Evolutionary conservation across 2,329 filamentous ascomycete genomes (phyloP), one percentile per base, ranked within the genome.

Genomic region (Aspergillus novofumigatus): DNA sequence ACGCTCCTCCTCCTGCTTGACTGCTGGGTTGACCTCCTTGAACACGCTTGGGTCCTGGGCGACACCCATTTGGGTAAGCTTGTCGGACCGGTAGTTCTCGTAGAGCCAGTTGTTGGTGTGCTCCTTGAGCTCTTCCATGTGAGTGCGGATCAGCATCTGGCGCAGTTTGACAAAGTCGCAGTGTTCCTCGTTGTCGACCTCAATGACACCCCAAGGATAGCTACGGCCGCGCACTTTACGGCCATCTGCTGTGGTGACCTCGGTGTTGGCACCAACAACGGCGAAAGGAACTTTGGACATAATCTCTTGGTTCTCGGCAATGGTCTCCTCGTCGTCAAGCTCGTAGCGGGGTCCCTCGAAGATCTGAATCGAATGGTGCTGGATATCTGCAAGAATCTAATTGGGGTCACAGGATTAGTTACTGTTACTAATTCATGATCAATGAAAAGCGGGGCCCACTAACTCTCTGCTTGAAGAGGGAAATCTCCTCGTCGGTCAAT

Each of bases 41-140:
- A 99, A 99, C 68, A 99, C 94, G 75, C 90, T 96, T 67, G 92
- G 92, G 80, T 99, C 94, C 77, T 99, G 94, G 65, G 93, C 92
- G 68, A 99, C 93, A 76, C 94, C 94, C 93, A 99, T 97, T 69
- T 89, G 88, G 67, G 93, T 92, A 72, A 99, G 91, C 87, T 99
- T 99, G 81, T 97, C 94, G 72, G 93, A 97, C 79, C 94, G 89
- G 88, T 99, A 99, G 85, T 97, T 97, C 84, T 99, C 94, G 82
- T 99, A 99, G 70, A 99, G 83, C 65, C 84, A 86, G 82, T 99
- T 99, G 87, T 97, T 99, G 78, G 94, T 99, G 83, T 99, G 91
- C 83, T 99, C 94, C 88, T 99, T 99, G 82, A 99, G 91, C 81
- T 99, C 94, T 77, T 99, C 94, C 94, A 99, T 99, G 85, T 99